Conservation (phyloP, 345 rosid species). For the Psidium guajava region DNA sequence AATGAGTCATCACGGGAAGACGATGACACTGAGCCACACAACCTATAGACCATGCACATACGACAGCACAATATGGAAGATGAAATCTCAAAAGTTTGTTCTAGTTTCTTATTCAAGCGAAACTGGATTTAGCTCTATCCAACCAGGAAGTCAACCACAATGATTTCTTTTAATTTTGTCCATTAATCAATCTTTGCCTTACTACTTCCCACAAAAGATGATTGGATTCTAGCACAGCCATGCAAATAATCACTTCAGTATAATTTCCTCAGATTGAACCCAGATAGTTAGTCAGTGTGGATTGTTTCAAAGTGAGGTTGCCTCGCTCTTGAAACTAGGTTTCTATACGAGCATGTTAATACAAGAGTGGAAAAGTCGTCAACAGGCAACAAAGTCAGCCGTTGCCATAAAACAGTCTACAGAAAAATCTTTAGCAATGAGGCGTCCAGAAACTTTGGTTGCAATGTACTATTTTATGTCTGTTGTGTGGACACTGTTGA, state of each 20-base stretch:
- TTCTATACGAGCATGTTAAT: neutral
- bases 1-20: neutral
- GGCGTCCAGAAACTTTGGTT: neutral
- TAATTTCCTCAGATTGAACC: neutral
- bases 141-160: no score
- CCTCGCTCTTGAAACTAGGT: neutral
- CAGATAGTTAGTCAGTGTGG: accelerated
- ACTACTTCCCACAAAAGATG: neutral
- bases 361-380: neutral
- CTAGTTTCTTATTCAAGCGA: neutral
- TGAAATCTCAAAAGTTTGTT: neutral
- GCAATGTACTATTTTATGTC: neutral
- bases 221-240: neutral
- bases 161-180: no score
- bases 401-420: neutral
- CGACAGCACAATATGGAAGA: neutral
- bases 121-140: neutral
- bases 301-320: neutral
- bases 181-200: no score
- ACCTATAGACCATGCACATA: neutral
- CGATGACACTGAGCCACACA: neutral
- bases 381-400: neutral
- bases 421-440: neutral
- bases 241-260: neutral
- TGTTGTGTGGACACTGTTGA: no score